Evolutionary conservation across 805 yeast species (phyloP).

Genomic region (Yamadazyma laniorum): DNA sequence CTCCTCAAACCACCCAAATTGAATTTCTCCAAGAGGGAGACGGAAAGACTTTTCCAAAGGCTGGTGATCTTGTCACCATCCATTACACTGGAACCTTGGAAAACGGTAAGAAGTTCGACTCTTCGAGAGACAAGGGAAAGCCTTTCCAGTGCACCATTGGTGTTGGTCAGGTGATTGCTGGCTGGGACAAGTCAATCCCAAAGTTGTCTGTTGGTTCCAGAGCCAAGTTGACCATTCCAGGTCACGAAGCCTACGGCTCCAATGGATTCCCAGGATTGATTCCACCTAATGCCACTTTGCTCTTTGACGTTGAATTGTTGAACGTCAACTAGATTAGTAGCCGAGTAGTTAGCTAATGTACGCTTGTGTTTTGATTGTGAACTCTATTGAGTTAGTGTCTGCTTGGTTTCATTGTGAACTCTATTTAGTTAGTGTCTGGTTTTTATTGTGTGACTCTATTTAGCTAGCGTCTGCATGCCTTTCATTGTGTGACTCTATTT

Average conservation of each 20-base stretch:
- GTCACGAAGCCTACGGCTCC: slow-evolving; percentile 88
- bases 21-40: slow-evolving; percentile 63
- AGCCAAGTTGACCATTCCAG: slow-evolving; percentile 90
- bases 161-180: slow-evolving; percentile 93
- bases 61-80: slow-evolving; percentile 86
- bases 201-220: slow-evolving; percentile 89
- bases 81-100: slow-evolving; percentile 95
- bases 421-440: too few relatives aligned
- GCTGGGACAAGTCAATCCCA: slow-evolving; percentile 96
- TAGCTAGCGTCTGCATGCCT: too few relatives aligned
- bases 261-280: slow-evolving; percentile 96
- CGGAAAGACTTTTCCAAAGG: slow-evolving; percentile 80
- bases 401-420: too few relatives aligned
- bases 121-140: slow-evolving; percentile 90
- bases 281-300: slow-evolving; percentile 93
- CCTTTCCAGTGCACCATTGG: slow-evolving; percentile 95
- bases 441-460: too few relatives aligned
- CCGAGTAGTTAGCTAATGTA: too few relatives aligned
- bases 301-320: slow-evolving; percentile 77
- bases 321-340: slow-evolving; percentile 47
- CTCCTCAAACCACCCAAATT: slow-evolving; percentile 40
- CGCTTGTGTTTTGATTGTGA: too few relatives aligned
- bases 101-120: slow-evolving; percentile 94
- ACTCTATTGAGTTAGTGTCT: too few relatives aligned
- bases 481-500: too few relatives aligned